Evolutionary conservation across 768 basidiomycete genomes (phyloP).

Genomic region (Lanmaoa pseudosensibilis): DNA sequence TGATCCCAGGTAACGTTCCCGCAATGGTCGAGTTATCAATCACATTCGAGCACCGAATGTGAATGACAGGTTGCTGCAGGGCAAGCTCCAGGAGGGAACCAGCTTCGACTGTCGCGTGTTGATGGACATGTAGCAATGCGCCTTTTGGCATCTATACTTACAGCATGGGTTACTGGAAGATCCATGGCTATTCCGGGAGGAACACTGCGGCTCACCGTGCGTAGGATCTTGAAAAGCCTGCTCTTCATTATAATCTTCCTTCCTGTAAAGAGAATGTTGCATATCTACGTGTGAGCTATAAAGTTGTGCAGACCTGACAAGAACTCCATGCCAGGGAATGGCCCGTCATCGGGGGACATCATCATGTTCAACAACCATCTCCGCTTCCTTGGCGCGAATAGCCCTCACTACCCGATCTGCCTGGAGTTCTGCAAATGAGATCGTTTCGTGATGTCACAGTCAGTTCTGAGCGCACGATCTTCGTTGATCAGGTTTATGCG

Average conservation of each 20-base stretch:
- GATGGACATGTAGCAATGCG: slow-evolving; percentile 44
- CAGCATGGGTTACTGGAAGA: background rate
- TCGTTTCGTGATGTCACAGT: slow-evolving; percentile 35
- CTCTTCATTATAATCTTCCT: slow-evolving; percentile 39
- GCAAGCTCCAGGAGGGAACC: slow-evolving; percentile 38
- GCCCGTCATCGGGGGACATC: slow-evolving; percentile 54
- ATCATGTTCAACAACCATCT: slow-evolving; percentile 48
- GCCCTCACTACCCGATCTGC: slow-evolving; percentile 57
- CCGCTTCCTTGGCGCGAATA: slow-evolving; percentile 53
- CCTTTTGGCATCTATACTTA: slow-evolving; percentile 48
- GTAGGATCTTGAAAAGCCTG: slow-evolving; percentile 39
- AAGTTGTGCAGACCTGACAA: slow-evolving; percentile 49
- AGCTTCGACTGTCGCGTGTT: slow-evolving; percentile 43
- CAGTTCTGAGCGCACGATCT: slow-evolving; percentile 53
- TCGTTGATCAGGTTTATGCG: slow-evolving; percentile 33
- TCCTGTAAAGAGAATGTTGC: slow-evolving; percentile 18
- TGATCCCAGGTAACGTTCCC: slow-evolving; percentile 37
- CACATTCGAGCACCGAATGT: slow-evolving; percentile 32
- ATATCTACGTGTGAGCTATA: background rate
- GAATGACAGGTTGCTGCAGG: slow-evolving; percentile 38
- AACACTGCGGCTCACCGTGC: slow-evolving; percentile 29
- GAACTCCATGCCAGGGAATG: slow-evolving; percentile 77
- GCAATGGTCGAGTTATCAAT: slow-evolving; percentile 28
- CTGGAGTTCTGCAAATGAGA: slow-evolving; percentile 42
- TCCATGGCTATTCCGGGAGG: background rate